Percentiles rank a stretch among this genome's conserved stretches.
Evolutionary conservation across 441 rosid genomes (phyloP).

Genomic region (Adansonia rubrostipa): DNA sequence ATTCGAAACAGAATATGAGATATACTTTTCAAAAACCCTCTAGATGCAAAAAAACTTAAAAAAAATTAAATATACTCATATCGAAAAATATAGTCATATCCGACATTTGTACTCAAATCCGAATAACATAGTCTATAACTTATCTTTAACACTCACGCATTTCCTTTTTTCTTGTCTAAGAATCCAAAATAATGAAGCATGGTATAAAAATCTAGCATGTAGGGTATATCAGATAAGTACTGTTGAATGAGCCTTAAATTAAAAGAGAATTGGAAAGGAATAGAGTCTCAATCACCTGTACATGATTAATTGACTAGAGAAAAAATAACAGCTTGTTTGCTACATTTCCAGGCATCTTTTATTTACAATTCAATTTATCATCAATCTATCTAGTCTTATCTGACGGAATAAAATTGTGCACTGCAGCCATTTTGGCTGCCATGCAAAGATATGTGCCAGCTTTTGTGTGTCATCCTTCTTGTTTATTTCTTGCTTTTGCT

Average conservation of each 20-base stretch:
- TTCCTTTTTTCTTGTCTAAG: background rate
- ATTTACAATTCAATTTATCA: constrained; percentile 16
- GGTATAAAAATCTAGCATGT: background rate
- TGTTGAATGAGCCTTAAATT: background rate
- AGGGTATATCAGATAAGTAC: background rate
- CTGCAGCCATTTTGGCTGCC: constrained; percentile 89
- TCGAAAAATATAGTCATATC: no score
- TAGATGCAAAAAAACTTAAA: no score
- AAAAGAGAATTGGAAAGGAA: background rate
- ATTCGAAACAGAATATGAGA: no score
- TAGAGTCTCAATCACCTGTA: background rate
- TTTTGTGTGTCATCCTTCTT: constrained; percentile 55
- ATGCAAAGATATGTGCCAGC: constrained; percentile 93
- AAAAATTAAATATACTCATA: no score
- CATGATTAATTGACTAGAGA: background rate
- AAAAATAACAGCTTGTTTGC: constrained; percentile 5
- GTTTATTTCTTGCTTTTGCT: constrained; percentile 15
- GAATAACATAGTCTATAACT: background rate
- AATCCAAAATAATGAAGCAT: background rate
- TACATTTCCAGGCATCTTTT: background rate
- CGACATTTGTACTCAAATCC: no score
- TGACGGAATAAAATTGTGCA: constrained; percentile 25
- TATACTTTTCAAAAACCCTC: no score
- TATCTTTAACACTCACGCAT: background rate
- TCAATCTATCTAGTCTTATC: constrained; percentile 12